Evolutionary conservation across 164 flowering plant species (phyloP), one percentile per base, ranked within the genome.

Genomic region (Chimonanthus salicifolius): DNA sequence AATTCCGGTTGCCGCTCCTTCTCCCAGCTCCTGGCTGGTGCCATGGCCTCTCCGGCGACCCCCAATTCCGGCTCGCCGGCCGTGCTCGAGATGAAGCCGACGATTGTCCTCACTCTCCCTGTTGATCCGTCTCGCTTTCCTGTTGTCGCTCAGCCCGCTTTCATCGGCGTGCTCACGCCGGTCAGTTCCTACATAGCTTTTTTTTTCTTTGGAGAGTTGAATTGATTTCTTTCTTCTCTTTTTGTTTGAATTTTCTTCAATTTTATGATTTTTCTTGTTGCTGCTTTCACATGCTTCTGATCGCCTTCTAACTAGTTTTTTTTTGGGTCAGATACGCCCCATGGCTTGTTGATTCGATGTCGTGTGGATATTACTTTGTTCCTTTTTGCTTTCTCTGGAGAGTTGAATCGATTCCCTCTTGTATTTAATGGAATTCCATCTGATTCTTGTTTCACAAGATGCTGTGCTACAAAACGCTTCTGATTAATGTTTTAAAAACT

Each of bases 21-120:
- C 72, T 72, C 74, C 16, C 71, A 72, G 68, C 64, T 71, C 2
- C 74, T 76, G 9, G 73, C 70, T 62, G 70, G 71, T 43, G 74
- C 74, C 62, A 67, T 62, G 49, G 50, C 74, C 6, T 33, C 50
- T 3, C 44, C 73, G 4, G 48, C 48, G 7, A 3, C 46, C 3
- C 18, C 68, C n/a, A 62, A 47, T 65, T 66, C 71, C 48, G 13
- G 51, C 4, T 13, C 68, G 68, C 48, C 46, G 15, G 47, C 47
- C n/a, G 68, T 44, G 16, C 6, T 63, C 44, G 66, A 63, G 44
- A 63, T 63, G 66, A 63, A 63, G 66, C 68, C 44, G 68, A 66
- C 68, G 16, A 47, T 66, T 7, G 68, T 66, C 16, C 68, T 66
- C 48, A 66, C 49, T 47, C 44, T 66, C 3, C 48, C 68, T 45